Evolutionary conservation across 2,329 filamentous ascomycete species (phyloP).

Genomic region (Arthrobotrys sinensis): DNA sequence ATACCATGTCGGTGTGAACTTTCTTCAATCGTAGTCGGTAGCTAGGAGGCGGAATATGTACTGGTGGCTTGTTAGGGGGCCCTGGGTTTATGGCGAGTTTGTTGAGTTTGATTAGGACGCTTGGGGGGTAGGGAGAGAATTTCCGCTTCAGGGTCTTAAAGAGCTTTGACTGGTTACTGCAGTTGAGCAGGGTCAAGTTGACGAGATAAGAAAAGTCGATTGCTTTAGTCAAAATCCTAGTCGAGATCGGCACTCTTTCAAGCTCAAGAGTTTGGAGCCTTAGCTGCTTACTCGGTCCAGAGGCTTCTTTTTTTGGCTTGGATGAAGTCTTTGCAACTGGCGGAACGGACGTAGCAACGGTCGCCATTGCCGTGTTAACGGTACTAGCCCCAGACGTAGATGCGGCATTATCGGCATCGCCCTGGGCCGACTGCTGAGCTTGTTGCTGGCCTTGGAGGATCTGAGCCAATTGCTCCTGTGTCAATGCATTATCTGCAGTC

Average conservation of each 20-base stretch:
- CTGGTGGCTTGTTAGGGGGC: slow-evolving; percentile 64
- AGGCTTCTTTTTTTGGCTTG: slow-evolving; percentile 52
- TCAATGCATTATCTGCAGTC: slow-evolving; percentile 47
- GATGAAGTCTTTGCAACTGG: slow-evolving; percentile 45
- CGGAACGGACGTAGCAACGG: slow-evolving; percentile 43
- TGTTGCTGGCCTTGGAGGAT: slow-evolving; percentile 58
- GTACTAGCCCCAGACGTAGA: slow-evolving; percentile 50
- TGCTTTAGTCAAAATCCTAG: slow-evolving; percentile 78
- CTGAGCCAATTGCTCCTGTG: slow-evolving; percentile 60
- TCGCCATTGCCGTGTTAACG: slow-evolving; percentile 43
- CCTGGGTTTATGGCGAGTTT: slow-evolving; percentile 57
- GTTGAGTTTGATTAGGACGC: slow-evolving; percentile 64
- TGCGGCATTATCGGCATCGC: slow-evolving; percentile 49
- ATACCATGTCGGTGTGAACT: slow-evolving; percentile 82
- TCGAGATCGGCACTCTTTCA: slow-evolving; percentile 81
- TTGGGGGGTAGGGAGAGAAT: slow-evolving; percentile 69
- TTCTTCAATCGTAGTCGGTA: slow-evolving; percentile 79
- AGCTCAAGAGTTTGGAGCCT: slow-evolving; percentile 81
- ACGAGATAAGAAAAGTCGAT: slow-evolving; percentile 83
- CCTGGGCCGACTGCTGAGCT: slow-evolving; percentile 40
- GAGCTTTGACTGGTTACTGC: slow-evolving; percentile 79
- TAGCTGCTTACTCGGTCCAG: slow-evolving; percentile 68
- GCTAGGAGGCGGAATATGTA: slow-evolving; percentile 68
- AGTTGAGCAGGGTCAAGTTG: slow-evolving; percentile 81
- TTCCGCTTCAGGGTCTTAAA: slow-evolving; percentile 80